Evolutionary conservation across 352 stramenopile species (phyloP), one percentile per base, ranked within the genome.

Genomic region (Globisporangium barbulae): DNA sequence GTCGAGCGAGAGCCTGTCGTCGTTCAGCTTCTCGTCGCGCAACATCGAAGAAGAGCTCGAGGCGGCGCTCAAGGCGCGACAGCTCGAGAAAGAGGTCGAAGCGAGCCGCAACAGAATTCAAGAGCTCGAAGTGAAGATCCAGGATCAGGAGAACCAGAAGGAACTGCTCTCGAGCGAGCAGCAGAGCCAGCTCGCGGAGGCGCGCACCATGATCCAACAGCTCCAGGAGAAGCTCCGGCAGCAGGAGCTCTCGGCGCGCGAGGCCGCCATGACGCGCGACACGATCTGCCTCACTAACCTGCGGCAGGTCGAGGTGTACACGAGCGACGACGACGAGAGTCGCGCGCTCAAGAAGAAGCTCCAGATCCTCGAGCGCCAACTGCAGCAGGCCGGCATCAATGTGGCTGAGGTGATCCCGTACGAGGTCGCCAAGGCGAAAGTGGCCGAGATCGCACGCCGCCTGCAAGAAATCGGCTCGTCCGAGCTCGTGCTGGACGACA

Each of bases 401-500:
- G 84, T 95, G 37, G 89, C 90, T 4, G 90, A 97, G 54, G 79
- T 96, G 42, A 96, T 97, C 63, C 85, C 90, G 19, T 97, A 96
- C 75, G 79, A 86, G 2, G 67, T 95, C 28, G 90, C 89, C 17
- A 89, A 88, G 55, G 67, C 69, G 15, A 91, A 91, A 47, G 83
- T 97, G 35, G 59, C 59, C 15, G 79, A 93, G 35, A 92, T 97
- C 47, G 88, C 89, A 6, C 78, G 71, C 25, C 76, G 88, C 44
- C 83, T 97, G 65, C 76, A 89, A 33, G 88, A 93, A 66, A 94
- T 97, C 39, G 85, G 83, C n/a, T 79, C 77, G 21, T 83, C 75
- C 31, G 87, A 96, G 59, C 68, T 88, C 50, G 76, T 89, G 10
- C 48, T 78, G 21, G 57, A 76, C 12, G 72, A 86, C 53, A 85